phyloP scores from a whole-genome alignment of 345 rosid genomes.

The Camelina laxa region DNA sequence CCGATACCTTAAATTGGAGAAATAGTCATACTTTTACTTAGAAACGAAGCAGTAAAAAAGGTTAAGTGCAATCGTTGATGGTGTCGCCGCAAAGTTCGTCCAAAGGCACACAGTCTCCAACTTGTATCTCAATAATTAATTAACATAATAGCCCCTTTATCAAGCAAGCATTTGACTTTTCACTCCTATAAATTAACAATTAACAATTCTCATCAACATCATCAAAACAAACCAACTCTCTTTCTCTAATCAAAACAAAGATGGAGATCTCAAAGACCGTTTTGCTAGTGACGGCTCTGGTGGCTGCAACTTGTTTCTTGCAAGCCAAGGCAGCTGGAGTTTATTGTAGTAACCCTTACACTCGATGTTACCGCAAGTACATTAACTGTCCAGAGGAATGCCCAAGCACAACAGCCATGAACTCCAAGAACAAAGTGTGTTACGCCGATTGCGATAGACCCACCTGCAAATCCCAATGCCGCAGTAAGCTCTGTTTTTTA shows the following conservation, averaged over 20 bases:
- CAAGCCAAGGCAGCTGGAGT: conserved; percentile 46
- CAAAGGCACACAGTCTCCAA: conserved; percentile 28
- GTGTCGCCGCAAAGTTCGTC: conserved; percentile 41
- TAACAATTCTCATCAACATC: conserved; percentile 23
- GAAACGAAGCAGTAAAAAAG: conserved; percentile 32
- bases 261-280: conserved; percentile 41
- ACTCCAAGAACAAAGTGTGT: conserved; percentile 49
- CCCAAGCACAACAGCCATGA: conserved; percentile 34
- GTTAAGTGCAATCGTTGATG: conserved; percentile 27
- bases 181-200: conserved; percentile 31
- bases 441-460: conserved; percentile 48
- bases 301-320: conserved; percentile 44
- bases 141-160: conserved; percentile 5
- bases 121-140: conserved; percentile 1
- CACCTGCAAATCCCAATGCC: conserved; percentile 48
- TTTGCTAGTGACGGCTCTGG: conserved; percentile 33
- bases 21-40: conserved; percentile 36
- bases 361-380: conserved; percentile 41
- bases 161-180: conserved; percentile 44
- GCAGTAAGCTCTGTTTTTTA: conserved; percentile 34
- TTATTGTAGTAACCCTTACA: conserved; percentile 42
- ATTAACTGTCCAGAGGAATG: conserved; percentile 49
- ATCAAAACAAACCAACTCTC: conserved; percentile 20
- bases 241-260: background rate
- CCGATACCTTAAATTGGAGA: conserved; percentile 39